phyloP scores from a whole-genome alignment of 2,329 filamentous ascomycete species.

The Fusarium agapanthi region DNA sequence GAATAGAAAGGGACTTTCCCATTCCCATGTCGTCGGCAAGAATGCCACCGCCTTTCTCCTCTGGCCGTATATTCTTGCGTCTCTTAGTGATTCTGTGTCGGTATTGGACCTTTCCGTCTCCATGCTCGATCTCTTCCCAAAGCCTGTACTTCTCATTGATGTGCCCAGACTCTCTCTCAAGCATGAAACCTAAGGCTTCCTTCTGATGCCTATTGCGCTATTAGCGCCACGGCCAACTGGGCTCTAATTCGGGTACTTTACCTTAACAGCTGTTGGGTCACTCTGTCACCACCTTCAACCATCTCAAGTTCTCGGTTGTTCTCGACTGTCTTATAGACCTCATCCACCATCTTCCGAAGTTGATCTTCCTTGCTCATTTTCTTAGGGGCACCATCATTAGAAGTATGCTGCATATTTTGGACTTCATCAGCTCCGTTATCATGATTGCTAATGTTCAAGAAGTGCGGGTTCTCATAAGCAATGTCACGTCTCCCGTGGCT shows the following conservation, averaged over 20 bases:
- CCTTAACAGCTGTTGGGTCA: neutral
- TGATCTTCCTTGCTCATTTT: slow-evolving; percentile 3
- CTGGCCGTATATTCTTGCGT: neutral
- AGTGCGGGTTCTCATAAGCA: neutral
- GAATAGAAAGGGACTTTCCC: slow-evolving; percentile 5
- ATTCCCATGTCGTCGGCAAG: slow-evolving; percentile 14
- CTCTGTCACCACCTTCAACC: neutral
- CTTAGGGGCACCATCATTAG: fast-evolving
- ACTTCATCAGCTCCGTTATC: fast-evolving
- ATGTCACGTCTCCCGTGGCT: neutral
- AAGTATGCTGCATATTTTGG: neutral
- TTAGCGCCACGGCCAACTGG: fast-evolving
- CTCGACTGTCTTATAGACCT: slow-evolving; percentile 2
- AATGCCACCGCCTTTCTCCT: neutral
- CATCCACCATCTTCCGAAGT: slow-evolving; percentile 11
- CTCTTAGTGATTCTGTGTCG: slow-evolving; percentile 2
- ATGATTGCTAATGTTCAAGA: neutral
- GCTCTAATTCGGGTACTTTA: fast-evolving
- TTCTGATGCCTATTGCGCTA: neutral
- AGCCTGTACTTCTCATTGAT: slow-evolving; percentile 1
- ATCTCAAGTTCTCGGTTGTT: neutral
- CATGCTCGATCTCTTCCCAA: neutral
- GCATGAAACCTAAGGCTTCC: slow-evolving; percentile 9
- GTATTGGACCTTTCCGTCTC: neutral
- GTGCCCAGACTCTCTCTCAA: neutral